Evolutionary conservation across 2,329 filamentous ascomycete species (phyloP), one percentile per base, ranked within the genome.

Genomic region (Ophiostoma piceae): DNA sequence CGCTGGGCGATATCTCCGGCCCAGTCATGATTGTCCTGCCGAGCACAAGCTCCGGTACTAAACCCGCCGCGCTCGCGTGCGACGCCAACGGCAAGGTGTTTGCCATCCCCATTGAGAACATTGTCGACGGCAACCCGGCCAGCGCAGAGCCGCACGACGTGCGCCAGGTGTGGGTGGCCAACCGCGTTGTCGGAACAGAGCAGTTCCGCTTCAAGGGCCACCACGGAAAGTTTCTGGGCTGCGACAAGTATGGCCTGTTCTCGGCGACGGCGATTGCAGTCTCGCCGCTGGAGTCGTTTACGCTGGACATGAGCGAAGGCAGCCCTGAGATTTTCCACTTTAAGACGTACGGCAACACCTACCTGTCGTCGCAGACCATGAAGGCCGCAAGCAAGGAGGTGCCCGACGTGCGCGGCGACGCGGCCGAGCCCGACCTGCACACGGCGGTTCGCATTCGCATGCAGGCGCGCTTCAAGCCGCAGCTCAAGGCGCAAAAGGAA

Each of bases 121-220:
- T 97, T 47, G 86, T 97, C 71, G 94, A 97, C 70, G 88, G 84
- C 35, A 90, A 96, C 77, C 86, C 92, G 2, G 79, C 84, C n/a
- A 97, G 88, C 5, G 92, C 94, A 9, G 95, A 99, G 80, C 95
- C 95, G 67, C 94, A 97, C 79, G 94, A 98, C 78, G 94, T 98
- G 71, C 85, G 94, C 72, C 94, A 97, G 81, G 95, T 99, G 19
- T 99, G 94, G 92, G 87, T 98, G 73, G 92, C 92, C 71, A 96
- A 91, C 75, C 87, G 86, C 74, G 89, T 97, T 14, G 87, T 90
- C 0, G 94, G 94, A 3, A 94, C 91, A 1, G 92, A 96, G 73
- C 84, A 85, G 43, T 90, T 92, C 74, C 90, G 91, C 71, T 91
- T 99, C 79, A 97, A 97, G 80, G 92, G 92, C 0, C 91, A 94